Conservation (phyloP, 768 basidiomycete species). For the Suillus alpinus region DNA sequence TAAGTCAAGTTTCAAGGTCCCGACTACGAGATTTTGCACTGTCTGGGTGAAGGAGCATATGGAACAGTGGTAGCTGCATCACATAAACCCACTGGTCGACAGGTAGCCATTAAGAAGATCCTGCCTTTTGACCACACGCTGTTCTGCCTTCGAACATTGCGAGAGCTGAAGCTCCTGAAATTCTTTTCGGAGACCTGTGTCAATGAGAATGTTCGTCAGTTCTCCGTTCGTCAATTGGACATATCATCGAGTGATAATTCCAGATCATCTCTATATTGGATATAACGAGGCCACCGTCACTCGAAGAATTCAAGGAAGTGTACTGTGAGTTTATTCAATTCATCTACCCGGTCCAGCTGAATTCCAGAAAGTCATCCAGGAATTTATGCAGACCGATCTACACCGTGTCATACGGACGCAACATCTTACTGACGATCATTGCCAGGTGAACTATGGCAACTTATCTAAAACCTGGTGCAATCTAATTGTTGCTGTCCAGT, state of each 20-base stretch:
- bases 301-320: slow-evolving; percentile 82
- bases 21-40: slow-evolving; percentile 70
- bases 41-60: slow-evolving; percentile 84
- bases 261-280: slow-evolving; percentile 93
- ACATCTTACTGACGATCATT: slow-evolving; percentile 87
- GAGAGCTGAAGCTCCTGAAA: slow-evolving; percentile 88
- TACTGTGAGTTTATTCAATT: slow-evolving; percentile 52
- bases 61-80: slow-evolving; percentile 88
- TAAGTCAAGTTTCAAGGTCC: slow-evolving; percentile 43
- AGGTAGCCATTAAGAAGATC: slow-evolving; percentile 96
- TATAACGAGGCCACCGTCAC: slow-evolving; percentile 76
- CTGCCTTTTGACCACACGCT: slow-evolving; percentile 92
- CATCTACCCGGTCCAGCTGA: slow-evolving; percentile 3
- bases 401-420: slow-evolving; percentile 92
- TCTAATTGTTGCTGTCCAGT: slow-evolving; percentile 37
- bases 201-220: slow-evolving; percentile 67
- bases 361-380: slow-evolving; percentile 62
- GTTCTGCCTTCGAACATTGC: slow-evolving; percentile 84
- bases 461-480: neutral
- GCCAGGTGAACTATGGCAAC: slow-evolving; percentile 49
- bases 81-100: slow-evolving; percentile 75
- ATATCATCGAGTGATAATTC: slow-evolving; percentile 4
- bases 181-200: slow-evolving; percentile 79
- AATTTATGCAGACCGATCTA: slow-evolving; percentile 88
- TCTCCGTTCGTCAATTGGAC: slow-evolving; percentile 1